Base-by-base conservation (phyloP, 2,329 filamentous ascomycete species). In the Pseudogymnoascus sp. region DNA sequence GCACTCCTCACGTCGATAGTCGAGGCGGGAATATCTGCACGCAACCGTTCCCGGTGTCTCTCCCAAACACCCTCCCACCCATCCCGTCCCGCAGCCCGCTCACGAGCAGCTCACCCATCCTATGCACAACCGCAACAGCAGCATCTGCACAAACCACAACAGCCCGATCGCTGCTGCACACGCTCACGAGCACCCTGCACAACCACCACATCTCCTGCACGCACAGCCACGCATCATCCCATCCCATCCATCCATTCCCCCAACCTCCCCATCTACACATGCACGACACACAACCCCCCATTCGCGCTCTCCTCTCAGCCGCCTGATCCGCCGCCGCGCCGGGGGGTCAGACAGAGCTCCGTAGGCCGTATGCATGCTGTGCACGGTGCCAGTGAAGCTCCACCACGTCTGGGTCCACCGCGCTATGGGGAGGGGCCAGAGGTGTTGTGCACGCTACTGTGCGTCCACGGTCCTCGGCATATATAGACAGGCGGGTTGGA, bases 201-300 rank as follows among this genome's bases (percentile, higher is more conserved):
- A 50, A 50, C 44, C 44, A 50, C 44, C 44, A 50, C 44, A 50
- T n/a, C n/a, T n/a, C n/a, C n/a, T n/a, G n/a, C n/a, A n/a, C n/a
- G n/a, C n/a, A n/a, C n/a, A n/a, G n/a, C 23, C 44, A 26, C 23
- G 44, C 44, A 50, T 50, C n/a, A n/a, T n/a, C n/a, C 26, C 26
- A 26, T 26, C 23, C 23, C 44, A 4, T n/a, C 5, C 21, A 19
- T 11, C 44, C 21, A 26, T 26, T n/a, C 23, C 15, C 44, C 23
- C 44, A 21, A n/a, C 23, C 44, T 11, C 44, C 13, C 13, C 44
- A 10, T 10, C 44, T 2, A 50, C 44, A 50, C 44, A 50, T 50
- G 44, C 44, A 50, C 23, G 44, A 50, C 44, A 29, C 44, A 9
- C 26, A 4, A 7, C 7, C 23, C 9, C 15, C 44, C 44, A 50